A percentile compares a stretch with the other conserved stretches of the same genome.
Conservation (phyloP, 1,284 basidiomycete genomes). For the Rhodofomes roseus region DNA sequence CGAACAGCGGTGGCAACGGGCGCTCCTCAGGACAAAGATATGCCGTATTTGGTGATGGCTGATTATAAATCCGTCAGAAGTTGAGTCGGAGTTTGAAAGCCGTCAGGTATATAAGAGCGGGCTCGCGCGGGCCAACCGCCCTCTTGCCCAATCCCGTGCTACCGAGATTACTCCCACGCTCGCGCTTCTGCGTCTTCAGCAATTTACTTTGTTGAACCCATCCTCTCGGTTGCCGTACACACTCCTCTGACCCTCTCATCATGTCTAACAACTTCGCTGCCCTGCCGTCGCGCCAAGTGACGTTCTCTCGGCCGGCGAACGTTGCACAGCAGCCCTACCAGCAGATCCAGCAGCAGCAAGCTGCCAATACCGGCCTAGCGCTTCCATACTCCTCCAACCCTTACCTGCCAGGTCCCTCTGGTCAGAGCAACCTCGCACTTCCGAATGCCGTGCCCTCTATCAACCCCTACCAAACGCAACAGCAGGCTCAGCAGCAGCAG, state of each 20-base stretch:
- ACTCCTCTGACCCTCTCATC: slow-evolving; percentile 10
- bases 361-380: slow-evolving; percentile 38
- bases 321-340: slow-evolving; percentile 37
- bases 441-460: slow-evolving; percentile 33
- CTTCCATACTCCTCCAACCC: slow-evolving; percentile 43
- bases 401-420: slow-evolving; percentile 32
- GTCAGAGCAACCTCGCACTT: slow-evolving; percentile 38
- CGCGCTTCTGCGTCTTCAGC: slow-evolving; percentile 11
- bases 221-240: not conserved
- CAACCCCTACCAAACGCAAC: slow-evolving; percentile 27
- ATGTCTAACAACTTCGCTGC: slow-evolving; percentile 56
- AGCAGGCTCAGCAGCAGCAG: too few relatives aligned
- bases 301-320: slow-evolving; percentile 60
- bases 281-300: slow-evolving; percentile 72
- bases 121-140: slow-evolving; percentile 15
- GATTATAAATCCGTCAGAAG: slow-evolving; percentile 16
- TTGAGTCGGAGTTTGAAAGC: slow-evolving; percentile 29
- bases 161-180: slow-evolving; percentile 29
- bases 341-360: slow-evolving; percentile 31
- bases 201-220: slow-evolving; percentile 9
- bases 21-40: not conserved
- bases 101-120: slow-evolving; percentile 28
- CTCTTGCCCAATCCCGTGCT: slow-evolving; percentile 12
- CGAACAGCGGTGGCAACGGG: not conserved
- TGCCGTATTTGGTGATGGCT: not conserved